Evolutionary conservation across 1,139 yeast genomes (phyloP).

Genomic region (Hyphopichia khmerensis): DNA sequence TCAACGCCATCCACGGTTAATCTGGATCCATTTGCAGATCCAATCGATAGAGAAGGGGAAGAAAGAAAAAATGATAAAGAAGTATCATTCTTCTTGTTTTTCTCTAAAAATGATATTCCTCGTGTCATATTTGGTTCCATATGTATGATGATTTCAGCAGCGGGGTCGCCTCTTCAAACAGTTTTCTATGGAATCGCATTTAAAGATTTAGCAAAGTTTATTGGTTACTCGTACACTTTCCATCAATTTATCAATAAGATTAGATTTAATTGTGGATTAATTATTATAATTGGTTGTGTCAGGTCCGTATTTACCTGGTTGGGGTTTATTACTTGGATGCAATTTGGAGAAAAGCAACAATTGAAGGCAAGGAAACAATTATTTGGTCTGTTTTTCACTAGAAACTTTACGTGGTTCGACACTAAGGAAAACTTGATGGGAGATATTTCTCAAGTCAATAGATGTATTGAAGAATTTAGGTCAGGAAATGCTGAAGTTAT

Average conservation of each 20-base stretch:
- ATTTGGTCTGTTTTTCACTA: constrained; percentile 34
- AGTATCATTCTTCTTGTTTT: not conserved
- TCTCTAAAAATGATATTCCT: not conserved
- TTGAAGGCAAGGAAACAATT: constrained; percentile 50
- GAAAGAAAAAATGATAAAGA: not conserved
- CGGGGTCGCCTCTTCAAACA: constrained; percentile 62
- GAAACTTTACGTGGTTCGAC: constrained; percentile 62
- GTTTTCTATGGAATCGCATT: constrained; percentile 68
- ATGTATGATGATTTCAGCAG: constrained; percentile 38
- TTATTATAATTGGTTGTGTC: constrained; percentile 58
- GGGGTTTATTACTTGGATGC: constrained; percentile 63
- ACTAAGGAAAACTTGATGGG: constrained; percentile 54
- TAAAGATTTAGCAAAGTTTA: constrained; percentile 42
- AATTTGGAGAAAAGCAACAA: constrained; percentile 72
- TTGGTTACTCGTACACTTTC: constrained; percentile 18
- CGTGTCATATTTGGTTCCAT: not conserved
- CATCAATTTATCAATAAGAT: constrained; percentile 42
- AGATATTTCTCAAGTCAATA: constrained; percentile 58
- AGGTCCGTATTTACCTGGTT: constrained; percentile 53
- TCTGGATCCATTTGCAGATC: not conserved
- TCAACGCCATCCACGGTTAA: not conserved
- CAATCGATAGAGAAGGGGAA: not conserved
- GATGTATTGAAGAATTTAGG: constrained; percentile 79
- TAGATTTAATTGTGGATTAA: constrained; percentile 48
- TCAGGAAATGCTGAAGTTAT: constrained; percentile 67